phyloP scores from a whole-genome alignment of 2,329 filamentous ascomycete genomes.

The Hypomyces rosellus region DNA sequence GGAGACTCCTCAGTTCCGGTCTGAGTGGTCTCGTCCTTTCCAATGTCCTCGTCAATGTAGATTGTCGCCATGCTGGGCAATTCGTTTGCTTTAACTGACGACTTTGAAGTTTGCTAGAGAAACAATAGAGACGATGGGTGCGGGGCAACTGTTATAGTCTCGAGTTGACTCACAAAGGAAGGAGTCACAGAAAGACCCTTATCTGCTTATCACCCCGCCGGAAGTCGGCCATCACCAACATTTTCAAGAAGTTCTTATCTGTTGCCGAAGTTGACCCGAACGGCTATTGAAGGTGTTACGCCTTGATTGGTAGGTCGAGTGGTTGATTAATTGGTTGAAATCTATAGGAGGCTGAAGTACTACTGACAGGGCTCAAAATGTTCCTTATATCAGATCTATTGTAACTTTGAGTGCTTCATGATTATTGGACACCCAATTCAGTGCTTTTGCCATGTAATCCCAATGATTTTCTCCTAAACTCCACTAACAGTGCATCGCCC shows the following conservation, averaged over 20 bases:
- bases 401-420: too few relatives aligned
- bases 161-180: conserved; percentile 10
- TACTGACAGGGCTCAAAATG: too few relatives aligned
- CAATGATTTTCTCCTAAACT: too few relatives aligned
- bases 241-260: not conserved
- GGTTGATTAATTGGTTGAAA: too few relatives aligned
- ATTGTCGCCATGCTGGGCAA: conserved; percentile 27
- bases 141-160: conserved; percentile 6
- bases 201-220: conserved; percentile 12
- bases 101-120: not conserved
- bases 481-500: too few relatives aligned
- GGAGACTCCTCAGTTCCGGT: conserved; percentile 66
- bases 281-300: too few relatives aligned
- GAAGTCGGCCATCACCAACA: conserved; percentile 1
- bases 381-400: too few relatives aligned
- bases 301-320: too few relatives aligned
- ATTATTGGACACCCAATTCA: too few relatives aligned
- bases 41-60: conserved; percentile 66
- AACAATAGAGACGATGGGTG: not conserved
- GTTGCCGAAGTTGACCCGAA: too few relatives aligned
- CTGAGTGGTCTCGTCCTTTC: conserved; percentile 62
- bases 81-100: not conserved
- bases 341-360: too few relatives aligned
- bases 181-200: conserved; percentile 6
- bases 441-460: too few relatives aligned